These are phyloP conservation scores for Lepidium sativum DNA, from an alignment of 345 rosid genomes.

Conservation along the genomic window DNA sequence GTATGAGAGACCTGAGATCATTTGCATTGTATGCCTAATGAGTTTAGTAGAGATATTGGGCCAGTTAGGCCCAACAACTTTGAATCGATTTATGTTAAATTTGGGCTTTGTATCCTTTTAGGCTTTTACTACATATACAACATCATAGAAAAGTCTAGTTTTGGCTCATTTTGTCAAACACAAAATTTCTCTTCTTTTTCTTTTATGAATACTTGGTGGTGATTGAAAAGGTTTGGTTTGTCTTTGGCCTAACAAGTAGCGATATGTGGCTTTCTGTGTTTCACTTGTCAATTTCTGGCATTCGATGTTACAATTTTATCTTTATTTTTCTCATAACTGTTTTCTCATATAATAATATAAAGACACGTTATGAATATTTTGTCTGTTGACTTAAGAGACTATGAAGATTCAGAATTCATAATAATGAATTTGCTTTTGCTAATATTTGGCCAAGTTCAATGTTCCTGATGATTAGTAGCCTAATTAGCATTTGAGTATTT, in stretches of 20 bases:
- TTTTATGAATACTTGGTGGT: not conserved
- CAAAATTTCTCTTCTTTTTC: not conserved
- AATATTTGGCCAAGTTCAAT: not conserved
- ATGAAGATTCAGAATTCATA: not conserved
- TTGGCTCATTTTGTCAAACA: not conserved
- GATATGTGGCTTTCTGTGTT: constrained; percentile 14
- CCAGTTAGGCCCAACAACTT: not conserved
- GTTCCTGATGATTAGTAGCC: not conserved
- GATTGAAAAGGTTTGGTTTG: constrained; percentile 24
- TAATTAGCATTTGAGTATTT: not conserved
- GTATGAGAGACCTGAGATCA: too few relatives aligned
- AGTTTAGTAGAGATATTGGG: too few relatives aligned
- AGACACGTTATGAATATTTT: not conserved
- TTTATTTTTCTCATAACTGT: not conserved
- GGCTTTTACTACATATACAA: not conserved
- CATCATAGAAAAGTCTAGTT: not conserved
- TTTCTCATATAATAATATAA: not conserved
- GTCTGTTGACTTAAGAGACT: not conserved
- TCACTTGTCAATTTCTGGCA: constrained; percentile 1
- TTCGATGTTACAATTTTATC: not conserved
- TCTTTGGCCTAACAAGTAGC: constrained; percentile 25
- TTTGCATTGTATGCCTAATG: too few relatives aligned
- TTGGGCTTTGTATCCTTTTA: not conserved
- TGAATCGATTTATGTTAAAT: not conserved
- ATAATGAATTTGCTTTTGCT: not conserved